Percentiles rank a stretch among this genome's conserved stretches.
Conservation (phyloP, 495 filamentous ascomycete species). For the Penicillium bovifimosum region DNA sequence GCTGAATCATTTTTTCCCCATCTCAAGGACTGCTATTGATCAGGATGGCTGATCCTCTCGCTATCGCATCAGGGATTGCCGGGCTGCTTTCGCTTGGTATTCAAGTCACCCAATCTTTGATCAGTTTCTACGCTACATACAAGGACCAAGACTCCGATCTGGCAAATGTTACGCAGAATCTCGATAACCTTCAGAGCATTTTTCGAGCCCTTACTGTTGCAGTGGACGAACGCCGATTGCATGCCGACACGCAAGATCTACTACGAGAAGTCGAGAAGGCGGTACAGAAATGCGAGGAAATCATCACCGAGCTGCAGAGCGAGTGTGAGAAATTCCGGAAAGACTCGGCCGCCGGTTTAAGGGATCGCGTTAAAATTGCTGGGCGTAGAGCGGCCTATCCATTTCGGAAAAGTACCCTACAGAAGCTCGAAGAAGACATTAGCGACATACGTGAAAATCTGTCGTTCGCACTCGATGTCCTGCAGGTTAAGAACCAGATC, state of each 20-base stretch:
- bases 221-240: conserved; percentile 16
- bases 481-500: conserved; percentile 21
- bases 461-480: conserved; percentile 21
- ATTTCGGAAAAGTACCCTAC: conserved; percentile 28
- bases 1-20: too few relatives aligned
- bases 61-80: conserved; percentile 22
- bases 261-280: conserved; percentile 18
- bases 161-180: conserved; percentile 4
- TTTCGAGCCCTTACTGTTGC: conserved; percentile 16
- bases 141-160: conserved; percentile 17
- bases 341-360: conserved; percentile 5
- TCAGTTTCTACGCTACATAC: conserved; percentile 25
- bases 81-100: conserved; percentile 29
- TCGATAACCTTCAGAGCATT: conserved; percentile 15
- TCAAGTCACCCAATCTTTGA: conserved; percentile 21
- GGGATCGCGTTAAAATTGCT: conserved; percentile 6
- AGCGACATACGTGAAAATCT: conserved; percentile 24
- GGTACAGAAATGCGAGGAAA: conserved; percentile 17
- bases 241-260: conserved; percentile 17
- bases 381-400: conserved; percentile 24
- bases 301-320: conserved; percentile 25
- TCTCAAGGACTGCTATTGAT: neutral
- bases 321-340: conserved; percentile 22
- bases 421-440: conserved; percentile 30
- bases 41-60: conserved; percentile 26